Conservation (phyloP, 768 basidiomycete species). For the Antrodiella citrinella region DNA sequence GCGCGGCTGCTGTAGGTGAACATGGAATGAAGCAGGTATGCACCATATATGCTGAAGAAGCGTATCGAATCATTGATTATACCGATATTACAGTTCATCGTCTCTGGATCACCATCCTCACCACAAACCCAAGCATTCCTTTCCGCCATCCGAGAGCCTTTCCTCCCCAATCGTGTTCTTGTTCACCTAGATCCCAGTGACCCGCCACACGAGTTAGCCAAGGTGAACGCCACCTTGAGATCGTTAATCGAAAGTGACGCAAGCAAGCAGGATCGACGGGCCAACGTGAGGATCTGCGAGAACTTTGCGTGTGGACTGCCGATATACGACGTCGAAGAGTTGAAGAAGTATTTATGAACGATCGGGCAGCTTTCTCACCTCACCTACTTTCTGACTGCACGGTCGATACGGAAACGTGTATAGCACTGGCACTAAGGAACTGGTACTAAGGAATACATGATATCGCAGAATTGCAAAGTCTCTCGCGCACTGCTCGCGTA, state of each 20-base stretch:
- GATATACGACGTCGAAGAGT: constrained; percentile 14
- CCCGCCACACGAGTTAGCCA: constrained; percentile 15
- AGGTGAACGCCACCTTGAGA: constrained; percentile 13
- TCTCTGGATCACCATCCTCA: constrained; percentile 7
- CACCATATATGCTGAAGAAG: too few relatives aligned
- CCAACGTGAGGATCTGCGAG: constrained; percentile 18
- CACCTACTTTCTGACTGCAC: too few relatives aligned
- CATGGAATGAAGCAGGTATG: constrained; percentile 17
- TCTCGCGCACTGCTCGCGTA: too few relatives aligned
- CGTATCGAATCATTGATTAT: too few relatives aligned
- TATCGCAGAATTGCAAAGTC: too few relatives aligned
- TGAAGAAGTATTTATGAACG: constrained; percentile 8
- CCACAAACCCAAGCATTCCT: constrained; percentile 8
- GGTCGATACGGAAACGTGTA: too few relatives aligned
- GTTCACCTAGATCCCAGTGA: constrained; percentile 14
- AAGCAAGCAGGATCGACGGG: constrained; percentile 1
- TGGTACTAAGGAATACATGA: too few relatives aligned
- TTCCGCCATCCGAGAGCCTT: constrained; percentile 7
- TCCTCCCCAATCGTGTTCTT: constrained; percentile 19
- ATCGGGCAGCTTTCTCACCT: too few relatives aligned
- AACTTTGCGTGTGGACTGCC: constrained; percentile 19
- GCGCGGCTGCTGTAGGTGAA: constrained; percentile 11
- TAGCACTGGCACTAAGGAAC: too few relatives aligned
- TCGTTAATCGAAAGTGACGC: constrained; percentile 7
- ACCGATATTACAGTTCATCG: constrained; percentile 16